Percentiles rank a stretch among this genome's conserved stretches.
Evolutionary conservation across 345 rosid species (phyloP).

Genomic region (Fremontodendron californicum): DNA sequence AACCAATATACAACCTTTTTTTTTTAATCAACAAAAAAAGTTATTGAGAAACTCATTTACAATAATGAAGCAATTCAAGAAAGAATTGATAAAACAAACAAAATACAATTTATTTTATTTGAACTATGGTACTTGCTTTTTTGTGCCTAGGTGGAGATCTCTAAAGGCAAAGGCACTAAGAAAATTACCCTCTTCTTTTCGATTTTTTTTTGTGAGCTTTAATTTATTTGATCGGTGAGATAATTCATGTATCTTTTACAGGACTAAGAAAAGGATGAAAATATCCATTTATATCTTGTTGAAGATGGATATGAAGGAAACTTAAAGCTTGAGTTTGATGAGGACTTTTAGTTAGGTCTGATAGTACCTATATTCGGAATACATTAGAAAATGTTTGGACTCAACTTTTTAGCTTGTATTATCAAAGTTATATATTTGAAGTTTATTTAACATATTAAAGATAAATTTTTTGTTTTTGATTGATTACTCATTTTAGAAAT

Average conservation of each 20-base stretch:
- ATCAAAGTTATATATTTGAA: background rate
- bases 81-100: background rate
- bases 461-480: background rate
- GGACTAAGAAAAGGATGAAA: background rate
- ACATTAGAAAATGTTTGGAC: background rate
- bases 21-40: background rate
- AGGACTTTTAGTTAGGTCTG: background rate
- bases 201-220: background rate
- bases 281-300: background rate
- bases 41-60: background rate
- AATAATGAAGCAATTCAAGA: background rate
- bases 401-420: background rate
- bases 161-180: background rate
- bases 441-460: background rate
- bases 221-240: background rate
- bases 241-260: background rate
- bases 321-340: background rate
- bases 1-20: background rate
- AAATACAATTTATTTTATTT: background rate
- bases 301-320: background rate
- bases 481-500: background rate
- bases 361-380: background rate
- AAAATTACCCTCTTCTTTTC: background rate
- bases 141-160: background rate
- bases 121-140: background rate